phyloP scores from a whole-genome alignment of 2,329 filamentous ascomycete genomes.

The Gnomoniopsis smithogilvyi region DNA sequence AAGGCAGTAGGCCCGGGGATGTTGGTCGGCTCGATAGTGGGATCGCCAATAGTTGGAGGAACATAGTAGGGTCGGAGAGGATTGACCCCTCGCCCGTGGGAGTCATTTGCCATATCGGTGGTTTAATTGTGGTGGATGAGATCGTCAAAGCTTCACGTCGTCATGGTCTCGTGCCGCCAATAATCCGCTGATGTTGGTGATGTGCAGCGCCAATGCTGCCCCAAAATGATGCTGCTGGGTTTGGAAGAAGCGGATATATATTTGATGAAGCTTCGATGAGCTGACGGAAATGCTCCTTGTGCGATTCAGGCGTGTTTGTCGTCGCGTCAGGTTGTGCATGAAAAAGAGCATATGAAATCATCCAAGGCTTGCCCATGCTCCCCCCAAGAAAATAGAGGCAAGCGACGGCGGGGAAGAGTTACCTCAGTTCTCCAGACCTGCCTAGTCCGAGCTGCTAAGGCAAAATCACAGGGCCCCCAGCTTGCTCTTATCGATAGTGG shows the following conservation, averaged over 20 bases:
- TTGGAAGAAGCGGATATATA: not conserved
- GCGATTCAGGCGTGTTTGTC: not conserved
- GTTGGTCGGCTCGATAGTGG: conserved; percentile 33
- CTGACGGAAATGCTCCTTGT: not conserved
- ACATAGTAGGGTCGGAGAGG: conserved; percentile 70
- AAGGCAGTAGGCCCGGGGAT: conserved; percentile 43
- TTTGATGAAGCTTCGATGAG: not conserved
- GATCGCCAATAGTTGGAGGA: conserved; percentile 52
- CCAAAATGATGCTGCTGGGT: not conserved
- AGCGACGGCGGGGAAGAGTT: not conserved
- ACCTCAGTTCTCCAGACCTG: not conserved
- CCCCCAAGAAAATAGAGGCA: not conserved
- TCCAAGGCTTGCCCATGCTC: not conserved
- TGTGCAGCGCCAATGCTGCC: not conserved
- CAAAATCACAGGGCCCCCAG: not conserved
- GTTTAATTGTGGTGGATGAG: conserved; percentile 22
- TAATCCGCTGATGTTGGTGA: conserved; percentile 10
- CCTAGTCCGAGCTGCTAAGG: not conserved
- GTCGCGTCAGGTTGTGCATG: not conserved
- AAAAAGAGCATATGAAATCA: not conserved
- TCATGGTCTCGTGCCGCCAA: conserved; percentile 3
- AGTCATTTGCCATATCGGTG: conserved; percentile 34
- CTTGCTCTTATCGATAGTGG: conserved; percentile 12
- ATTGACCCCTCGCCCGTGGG: conserved; percentile 50
- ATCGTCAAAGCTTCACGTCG: conserved; percentile 27